Evolutionary conservation across 192 early-diverging fungal genomes (phyloP), one percentile per base, ranked within the genome.

Genomic region (Cladochytrium replicatum): DNA sequence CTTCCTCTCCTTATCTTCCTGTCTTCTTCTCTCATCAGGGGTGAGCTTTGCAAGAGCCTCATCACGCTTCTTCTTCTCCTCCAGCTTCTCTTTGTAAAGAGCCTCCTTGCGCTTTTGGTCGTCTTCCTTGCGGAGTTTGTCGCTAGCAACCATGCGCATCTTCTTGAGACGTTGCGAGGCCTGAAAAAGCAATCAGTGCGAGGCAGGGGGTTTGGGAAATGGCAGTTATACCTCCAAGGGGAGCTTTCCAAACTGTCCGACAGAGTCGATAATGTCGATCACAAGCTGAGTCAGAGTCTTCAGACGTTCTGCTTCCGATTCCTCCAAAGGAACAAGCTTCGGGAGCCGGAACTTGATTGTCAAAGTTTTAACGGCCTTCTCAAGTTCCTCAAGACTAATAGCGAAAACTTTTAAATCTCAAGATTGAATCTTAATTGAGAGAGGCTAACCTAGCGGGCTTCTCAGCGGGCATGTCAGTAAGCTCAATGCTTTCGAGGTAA

Each of bases 11-110:
- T 81, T 81, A 68, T 89, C 88, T 47, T 91, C 87, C 68, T 71
- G 83, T 63, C 87, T 91, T 52, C 87, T 83, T 56, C 83, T 84
- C 63, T 84, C 83, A 47, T 83, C 83, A 32, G 86, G 77, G 30
- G 73, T 68, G 72, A 87, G 56, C 52, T 84, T 83, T 45, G 59
- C 60, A 19, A 85, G 65, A 23, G 69, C 61, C 26, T 87, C 76
- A 45, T 79, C 75, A 54, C 78, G 72, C 8, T 66, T 71, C 32
- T 69, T 74, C 57, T 86, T 84, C 59, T 76, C 78, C 34, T 81
- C 73, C 9, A 68, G 61, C 62, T 85, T 75, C 41, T 73, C 61
- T 55, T 84, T 7, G 17, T 7, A 56, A 6, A 17, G 17, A 46
- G 55, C 61, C 42, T 80, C 78, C 41, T 85, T 85, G 28, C 75